These are phyloP conservation scores for Calonectria fujianensis DNA, from an alignment of 2,329 filamentous ascomycete genomes.

Conservation along the genomic window DNA sequence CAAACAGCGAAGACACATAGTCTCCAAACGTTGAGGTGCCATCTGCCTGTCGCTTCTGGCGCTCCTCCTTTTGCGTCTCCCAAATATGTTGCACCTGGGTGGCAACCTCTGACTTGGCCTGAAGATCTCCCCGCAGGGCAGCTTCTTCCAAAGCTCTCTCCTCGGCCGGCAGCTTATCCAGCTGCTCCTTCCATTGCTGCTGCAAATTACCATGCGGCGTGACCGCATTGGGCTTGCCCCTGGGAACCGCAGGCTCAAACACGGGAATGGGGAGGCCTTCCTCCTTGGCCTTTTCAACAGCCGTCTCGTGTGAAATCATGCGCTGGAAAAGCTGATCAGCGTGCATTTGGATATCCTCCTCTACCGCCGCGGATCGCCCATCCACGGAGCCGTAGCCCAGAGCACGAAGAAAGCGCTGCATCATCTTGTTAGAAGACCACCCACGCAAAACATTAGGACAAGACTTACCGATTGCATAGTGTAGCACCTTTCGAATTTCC, in stretches of 20 bases:
- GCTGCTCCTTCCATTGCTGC: constrained; percentile 70
- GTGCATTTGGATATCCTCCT: constrained; percentile 96
- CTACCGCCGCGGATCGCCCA: constrained; percentile 78
- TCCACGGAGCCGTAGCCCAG: constrained; percentile 87
- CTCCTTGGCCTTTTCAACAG: constrained; percentile 81
- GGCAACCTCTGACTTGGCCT: constrained; percentile 77
- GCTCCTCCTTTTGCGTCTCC: constrained; percentile 71
- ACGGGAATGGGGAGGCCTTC: constrained; percentile 75
- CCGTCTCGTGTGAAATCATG: constrained; percentile 88
- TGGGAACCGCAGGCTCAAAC: constrained; percentile 75
- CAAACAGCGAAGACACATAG: constrained; percentile 56
- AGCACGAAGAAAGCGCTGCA: constrained; percentile 89
- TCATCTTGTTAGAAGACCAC: constrained; percentile 36
- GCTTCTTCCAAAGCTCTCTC: constrained; percentile 79
- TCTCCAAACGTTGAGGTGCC: constrained; percentile 59
- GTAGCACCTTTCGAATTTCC: constrained; percentile 89
- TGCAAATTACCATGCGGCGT: constrained; percentile 67
- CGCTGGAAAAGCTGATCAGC: constrained; percentile 92
- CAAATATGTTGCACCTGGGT: constrained; percentile 69
- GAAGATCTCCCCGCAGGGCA: constrained; percentile 77
- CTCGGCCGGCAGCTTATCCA: constrained; percentile 74
- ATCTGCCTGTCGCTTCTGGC: constrained; percentile 64
- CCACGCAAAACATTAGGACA: not conserved
- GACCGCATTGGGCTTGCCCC: constrained; percentile 50
- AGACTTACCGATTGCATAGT: constrained; percentile 84